A percentile compares a stretch with the other conserved stretches of the same genome.
These are phyloP conservation scores for Stipa capillata DNA, from an alignment of 176 grass and related monocot species.

Conservation along the genomic window DNA sequence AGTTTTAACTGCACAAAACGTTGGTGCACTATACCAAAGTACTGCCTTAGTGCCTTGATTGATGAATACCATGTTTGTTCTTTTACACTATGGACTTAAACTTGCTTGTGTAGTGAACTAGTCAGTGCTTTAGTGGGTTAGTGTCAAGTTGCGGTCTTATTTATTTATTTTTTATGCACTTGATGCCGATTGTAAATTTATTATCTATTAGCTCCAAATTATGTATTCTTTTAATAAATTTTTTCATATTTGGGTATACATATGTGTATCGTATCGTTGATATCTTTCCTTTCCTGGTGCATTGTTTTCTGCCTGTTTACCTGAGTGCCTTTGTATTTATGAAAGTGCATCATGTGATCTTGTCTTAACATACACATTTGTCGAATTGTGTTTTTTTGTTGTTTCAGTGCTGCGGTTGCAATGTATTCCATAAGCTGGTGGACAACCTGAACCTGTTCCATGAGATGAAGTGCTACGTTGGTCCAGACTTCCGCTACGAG, in stretches of 20 bases:
- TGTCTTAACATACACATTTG: background rate
- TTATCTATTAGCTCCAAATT: background rate
- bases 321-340: background rate
- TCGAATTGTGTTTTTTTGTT: background rate
- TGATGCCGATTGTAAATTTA: background rate
- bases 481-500: constrained; percentile 72
- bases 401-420: constrained; percentile 82
- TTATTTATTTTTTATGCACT: background rate
- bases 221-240: background rate
- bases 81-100: background rate
- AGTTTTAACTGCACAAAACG: background rate
- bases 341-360: no score
- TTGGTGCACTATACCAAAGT: background rate
- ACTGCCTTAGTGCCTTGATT: background rate
- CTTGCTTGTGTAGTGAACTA: background rate
- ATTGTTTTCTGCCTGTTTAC: background rate
- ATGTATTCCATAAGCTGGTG: constrained; percentile 87
- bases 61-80: background rate
- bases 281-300: background rate
- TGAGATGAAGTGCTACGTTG: constrained; percentile 92
- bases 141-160: background rate
- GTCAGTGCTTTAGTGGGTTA: background rate
- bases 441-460: constrained; percentile 97
- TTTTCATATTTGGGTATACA: background rate
- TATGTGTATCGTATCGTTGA: background rate